These are phyloP conservation scores for Pouteria glomerata DNA, from an alignment of 148 eudicot genomes.

Conservation along the genomic window DNA sequence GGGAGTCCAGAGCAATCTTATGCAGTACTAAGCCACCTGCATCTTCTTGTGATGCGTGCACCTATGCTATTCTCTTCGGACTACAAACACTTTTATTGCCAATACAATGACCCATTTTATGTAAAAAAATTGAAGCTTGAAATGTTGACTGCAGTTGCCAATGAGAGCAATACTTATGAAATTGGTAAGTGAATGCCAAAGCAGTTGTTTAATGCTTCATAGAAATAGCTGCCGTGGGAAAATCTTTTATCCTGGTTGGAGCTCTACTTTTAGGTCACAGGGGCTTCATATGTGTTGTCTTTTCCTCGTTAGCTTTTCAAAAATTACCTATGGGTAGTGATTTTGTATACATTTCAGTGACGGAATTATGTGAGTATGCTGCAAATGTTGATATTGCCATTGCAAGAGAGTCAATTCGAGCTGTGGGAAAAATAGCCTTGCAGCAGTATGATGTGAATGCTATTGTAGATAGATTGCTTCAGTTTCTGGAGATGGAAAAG, in stretches of 20 bases:
- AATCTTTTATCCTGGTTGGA: conserved; percentile 6
- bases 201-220: neutral
- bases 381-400: conserved; percentile 97
- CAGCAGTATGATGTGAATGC: conserved; percentile 99
- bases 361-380: conserved; percentile 96
- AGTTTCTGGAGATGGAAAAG: conserved; percentile 99
- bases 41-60: conserved; percentile 96
- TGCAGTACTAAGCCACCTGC: conserved; percentile 92
- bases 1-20: conserved; percentile 95
- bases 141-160: conserved; percentile 96
- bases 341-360: conserved; percentile 56
- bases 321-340: conserved; percentile 14
- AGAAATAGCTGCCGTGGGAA: conserved; percentile 2
- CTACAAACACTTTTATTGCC: conserved; percentile 97
- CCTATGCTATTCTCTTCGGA: conserved; percentile 90
- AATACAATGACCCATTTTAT: conserved; percentile 92
- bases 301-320: conserved; percentile 7
- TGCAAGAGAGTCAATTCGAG: conserved; percentile 95
- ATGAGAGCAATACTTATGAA: conserved; percentile 93
- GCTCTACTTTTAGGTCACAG: neutral
- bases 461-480: conserved; percentile 96
- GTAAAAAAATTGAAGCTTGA: conserved; percentile 98
- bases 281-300: neutral
- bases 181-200: conserved; percentile 50
- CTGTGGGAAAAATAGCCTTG: conserved; percentile 97